phyloP scores from a whole-genome alignment of 352 stramenopile species.

The Phytophthora capsici region DNA sequence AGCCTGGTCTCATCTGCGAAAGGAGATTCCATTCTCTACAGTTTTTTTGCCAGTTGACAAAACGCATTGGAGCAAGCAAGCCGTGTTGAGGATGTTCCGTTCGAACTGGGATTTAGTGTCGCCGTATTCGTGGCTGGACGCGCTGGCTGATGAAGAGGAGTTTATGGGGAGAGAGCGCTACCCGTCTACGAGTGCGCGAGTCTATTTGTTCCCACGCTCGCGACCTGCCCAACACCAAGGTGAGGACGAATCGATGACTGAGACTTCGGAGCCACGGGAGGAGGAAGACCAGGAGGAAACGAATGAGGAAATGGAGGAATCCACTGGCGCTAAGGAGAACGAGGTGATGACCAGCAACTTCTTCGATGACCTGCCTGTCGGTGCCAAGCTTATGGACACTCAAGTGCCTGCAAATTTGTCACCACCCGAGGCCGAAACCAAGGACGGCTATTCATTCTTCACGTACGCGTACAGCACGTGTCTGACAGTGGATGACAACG shows the following conservation, averaged over 20 bases:
- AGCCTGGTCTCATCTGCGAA: conserved; percentile 22
- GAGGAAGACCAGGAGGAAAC: conserved; percentile 25
- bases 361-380: conserved; percentile 58
- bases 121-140: conserved; percentile 52
- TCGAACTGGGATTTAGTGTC: conserved; percentile 61
- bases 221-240: neutral
- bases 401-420: conserved; percentile 39
- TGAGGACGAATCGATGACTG: conserved; percentile 33
- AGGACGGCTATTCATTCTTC: conserved; percentile 54
- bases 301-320: conserved; percentile 23
- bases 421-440: conserved; percentile 45
- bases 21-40: neutral
- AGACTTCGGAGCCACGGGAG: conserved; percentile 10
- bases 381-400: conserved; percentile 55
- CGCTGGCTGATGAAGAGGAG: conserved; percentile 56
- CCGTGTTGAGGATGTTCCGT: conserved; percentile 45
- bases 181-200: conserved; percentile 27
- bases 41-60: conserved; percentile 19
- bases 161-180: conserved; percentile 39
- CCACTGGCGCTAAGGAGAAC: conserved; percentile 5
- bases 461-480: conserved; percentile 78
- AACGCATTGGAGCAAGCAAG: conserved; percentile 19
- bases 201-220: conserved; percentile 28
- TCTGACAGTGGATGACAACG: conserved; percentile 56
- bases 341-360: conserved; percentile 46